These are phyloP conservation scores for Globisporangium radiosum DNA, from an alignment of 352 stramenopile genomes.

Conservation along the genomic window DNA sequence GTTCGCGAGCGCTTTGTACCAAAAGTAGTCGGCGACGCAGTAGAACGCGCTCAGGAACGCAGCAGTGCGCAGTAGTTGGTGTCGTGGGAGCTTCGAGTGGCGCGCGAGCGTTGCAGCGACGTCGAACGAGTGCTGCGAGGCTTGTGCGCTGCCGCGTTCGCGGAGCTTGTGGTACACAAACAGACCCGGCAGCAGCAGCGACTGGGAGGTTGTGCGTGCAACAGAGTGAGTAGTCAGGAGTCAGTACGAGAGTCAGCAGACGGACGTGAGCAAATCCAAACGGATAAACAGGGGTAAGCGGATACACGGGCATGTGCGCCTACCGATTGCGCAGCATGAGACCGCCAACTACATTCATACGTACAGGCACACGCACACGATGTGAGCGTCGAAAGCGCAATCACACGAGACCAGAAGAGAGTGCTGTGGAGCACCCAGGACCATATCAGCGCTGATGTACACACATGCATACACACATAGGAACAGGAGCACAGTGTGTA, in stretches of 20 bases:
- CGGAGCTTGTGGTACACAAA: constrained; percentile 25
- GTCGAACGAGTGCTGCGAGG: constrained; percentile 1
- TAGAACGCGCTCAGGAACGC: constrained; percentile 39
- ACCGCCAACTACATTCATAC: constrained; percentile 24
- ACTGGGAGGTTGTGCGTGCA: constrained; percentile 8
- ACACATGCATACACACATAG: neutral
- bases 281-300: too few species aligned
- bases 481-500: too few species aligned
- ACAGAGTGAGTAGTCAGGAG: neutral
- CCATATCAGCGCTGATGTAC: constrained; percentile 13
- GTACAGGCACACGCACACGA: constrained; percentile 16
- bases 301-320: too few species aligned
- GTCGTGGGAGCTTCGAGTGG: constrained; percentile 28
- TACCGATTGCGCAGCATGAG: too few species aligned
- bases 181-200: constrained; percentile 31
- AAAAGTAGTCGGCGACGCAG: constrained; percentile 54
- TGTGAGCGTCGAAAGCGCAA: neutral
- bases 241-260: neutral
- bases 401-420: neutral
- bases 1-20: constrained; percentile 38
- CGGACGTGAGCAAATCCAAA: too few species aligned
- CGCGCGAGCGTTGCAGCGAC: constrained; percentile 18
- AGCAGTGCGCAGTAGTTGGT: constrained; percentile 25
- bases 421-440: constrained; percentile 20
- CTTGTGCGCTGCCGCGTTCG: constrained; percentile 15